phyloP scores from a whole-genome alignment of 1,139 yeast species.

The Debaryomyces nepalensis region DNA sequence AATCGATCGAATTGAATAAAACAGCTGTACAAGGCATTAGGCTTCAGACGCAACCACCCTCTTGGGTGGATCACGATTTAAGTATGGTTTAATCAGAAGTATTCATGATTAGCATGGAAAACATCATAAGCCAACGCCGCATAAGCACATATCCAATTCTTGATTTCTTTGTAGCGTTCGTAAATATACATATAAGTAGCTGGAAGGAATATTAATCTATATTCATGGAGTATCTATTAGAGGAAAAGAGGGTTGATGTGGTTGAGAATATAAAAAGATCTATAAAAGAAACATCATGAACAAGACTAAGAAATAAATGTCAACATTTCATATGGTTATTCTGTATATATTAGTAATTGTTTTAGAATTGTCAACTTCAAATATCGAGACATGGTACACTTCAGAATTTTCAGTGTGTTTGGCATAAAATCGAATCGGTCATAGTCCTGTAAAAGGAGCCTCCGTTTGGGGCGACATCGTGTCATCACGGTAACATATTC shows the following conservation, averaged over 20 bases:
- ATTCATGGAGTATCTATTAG: conserved; percentile 9
- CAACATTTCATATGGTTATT: neutral
- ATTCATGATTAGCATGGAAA: conserved; percentile 58
- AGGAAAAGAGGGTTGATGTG: neutral
- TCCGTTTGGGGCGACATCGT: conserved; percentile 63
- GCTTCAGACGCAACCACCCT: conserved; percentile 35
- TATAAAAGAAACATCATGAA: conserved; percentile 7
- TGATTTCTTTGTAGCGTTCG: neutral
- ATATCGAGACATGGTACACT: conserved; percentile 12
- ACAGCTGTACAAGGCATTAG: conserved; percentile 12
- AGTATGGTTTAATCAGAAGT: conserved; percentile 46
- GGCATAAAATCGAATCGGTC: conserved; percentile 59
- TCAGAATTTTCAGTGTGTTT: conserved; percentile 62
- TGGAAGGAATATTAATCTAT: conserved; percentile 7
- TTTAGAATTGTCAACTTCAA: neutral
- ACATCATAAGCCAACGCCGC: conserved; percentile 46
- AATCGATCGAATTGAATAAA: no score
- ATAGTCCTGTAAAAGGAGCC: conserved; percentile 59
- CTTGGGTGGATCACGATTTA: conserved; percentile 30
- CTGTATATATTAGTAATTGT: conserved; percentile 1
- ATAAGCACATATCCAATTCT: neutral
- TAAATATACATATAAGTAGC: neutral
- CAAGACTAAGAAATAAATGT: neutral
- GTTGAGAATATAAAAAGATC: neutral
- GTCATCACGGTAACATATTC: conserved; percentile 41